Conservation (phyloP, 345 rosid species). For the Citrus medica region DNA sequence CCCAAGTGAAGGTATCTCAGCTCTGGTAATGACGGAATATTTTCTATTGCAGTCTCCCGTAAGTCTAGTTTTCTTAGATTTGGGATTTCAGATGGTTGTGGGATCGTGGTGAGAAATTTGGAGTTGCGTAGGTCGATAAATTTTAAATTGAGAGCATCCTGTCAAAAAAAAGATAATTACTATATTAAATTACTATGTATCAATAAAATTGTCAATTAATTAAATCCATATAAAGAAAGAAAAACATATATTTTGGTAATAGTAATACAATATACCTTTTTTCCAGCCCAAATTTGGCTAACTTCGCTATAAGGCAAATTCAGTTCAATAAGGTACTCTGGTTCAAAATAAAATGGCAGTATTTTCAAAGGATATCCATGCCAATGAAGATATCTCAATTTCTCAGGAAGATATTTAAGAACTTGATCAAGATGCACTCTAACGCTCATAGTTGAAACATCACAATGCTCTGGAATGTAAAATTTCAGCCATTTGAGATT, state of each 20-base stretch:
- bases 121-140: neutral
- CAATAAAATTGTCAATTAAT: neutral
- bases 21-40: neutral
- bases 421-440: neutral
- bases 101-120: neutral
- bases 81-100: neutral
- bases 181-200: neutral
- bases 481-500: neutral
- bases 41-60: neutral
- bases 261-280: neutral
- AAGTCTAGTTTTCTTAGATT: neutral
- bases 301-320: neutral
- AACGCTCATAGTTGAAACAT: fast-evolving
- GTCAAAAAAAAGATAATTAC: neutral
- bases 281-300: neutral
- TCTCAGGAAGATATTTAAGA: neutral
- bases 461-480: neutral
- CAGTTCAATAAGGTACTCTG: neutral
- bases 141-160: neutral
- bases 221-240: neutral
- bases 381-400: neutral
- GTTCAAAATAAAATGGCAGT: neutral
- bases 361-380: neutral
- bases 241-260: neutral
- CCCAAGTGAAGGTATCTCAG: neutral